phyloP scores from a whole-genome alignment of 345 rosid species.

The Hirschfeldia incana region DNA sequence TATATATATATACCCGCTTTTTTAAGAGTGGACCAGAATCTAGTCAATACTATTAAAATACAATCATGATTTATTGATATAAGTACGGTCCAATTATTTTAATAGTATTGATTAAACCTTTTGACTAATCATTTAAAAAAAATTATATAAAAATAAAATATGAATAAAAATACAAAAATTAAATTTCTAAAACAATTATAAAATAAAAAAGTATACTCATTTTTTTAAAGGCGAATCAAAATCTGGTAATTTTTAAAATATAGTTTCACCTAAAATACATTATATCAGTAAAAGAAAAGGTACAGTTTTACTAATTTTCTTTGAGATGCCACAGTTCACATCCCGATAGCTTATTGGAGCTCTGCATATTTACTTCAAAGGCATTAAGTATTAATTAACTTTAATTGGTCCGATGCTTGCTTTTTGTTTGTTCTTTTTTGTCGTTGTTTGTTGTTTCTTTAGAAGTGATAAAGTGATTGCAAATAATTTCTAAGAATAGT shows the following conservation, averaged over 20 bases:
- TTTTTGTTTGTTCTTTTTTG: not conserved
- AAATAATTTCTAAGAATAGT: conserved; percentile 6
- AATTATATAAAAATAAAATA: too few species aligned
- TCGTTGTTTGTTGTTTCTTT: conserved; percentile 9
- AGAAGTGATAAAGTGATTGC: conserved; percentile 10
- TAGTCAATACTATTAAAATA: too few species aligned
- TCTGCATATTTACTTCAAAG: not conserved
- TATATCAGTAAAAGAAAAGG: not conserved
- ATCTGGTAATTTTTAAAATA: not conserved
- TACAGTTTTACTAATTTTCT: not conserved
- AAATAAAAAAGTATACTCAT: too few species aligned
- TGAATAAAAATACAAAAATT: too few species aligned
- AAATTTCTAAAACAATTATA: too few species aligned
- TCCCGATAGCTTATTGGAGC: not conserved
- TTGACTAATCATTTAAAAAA: too few species aligned
- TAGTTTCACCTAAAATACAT: not conserved
- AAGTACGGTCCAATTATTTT: too few species aligned
- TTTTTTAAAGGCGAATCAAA: too few species aligned
- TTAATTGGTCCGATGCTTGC: conserved; percentile 23
- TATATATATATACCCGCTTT: too few species aligned
- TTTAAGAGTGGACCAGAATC: too few species aligned
- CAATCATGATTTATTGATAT: too few species aligned
- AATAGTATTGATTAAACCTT: too few species aligned
- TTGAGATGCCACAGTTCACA: not conserved
- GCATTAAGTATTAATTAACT: not conserved